These are phyloP conservation scores for Aspergillus fischeri DNA, from an alignment of 2,329 filamentous ascomycete genomes.

Conservation along the genomic window DNA sequence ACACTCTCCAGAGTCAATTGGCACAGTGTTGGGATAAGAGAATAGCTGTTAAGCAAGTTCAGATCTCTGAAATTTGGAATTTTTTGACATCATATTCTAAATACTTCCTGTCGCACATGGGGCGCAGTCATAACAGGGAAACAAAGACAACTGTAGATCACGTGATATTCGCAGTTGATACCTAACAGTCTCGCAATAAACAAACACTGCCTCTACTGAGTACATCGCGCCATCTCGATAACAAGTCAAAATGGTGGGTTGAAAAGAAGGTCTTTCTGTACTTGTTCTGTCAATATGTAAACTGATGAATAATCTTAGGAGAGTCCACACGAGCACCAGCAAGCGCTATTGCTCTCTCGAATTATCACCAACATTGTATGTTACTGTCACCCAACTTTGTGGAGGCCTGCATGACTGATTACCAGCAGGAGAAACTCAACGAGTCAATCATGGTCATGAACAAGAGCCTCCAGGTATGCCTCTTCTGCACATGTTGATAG, in stretches of 20 bases:
- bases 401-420: constrained; percentile 8
- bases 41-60: neutral
- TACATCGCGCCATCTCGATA: neutral
- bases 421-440: constrained; percentile 83
- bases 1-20: neutral
- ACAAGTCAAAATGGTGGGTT: constrained; percentile 16
- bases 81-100: neutral
- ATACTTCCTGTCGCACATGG: neutral
- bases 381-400: constrained; percentile 12
- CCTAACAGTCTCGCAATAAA: constrained; percentile 8
- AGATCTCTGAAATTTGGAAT: neutral
- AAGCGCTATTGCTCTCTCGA: constrained; percentile 84
- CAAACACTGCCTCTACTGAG: constrained; percentile 7
- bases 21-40: neutral
- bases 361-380: constrained; percentile 97
- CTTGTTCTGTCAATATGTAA: neutral
- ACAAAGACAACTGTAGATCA: constrained; percentile 1
- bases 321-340: constrained; percentile 95
- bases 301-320: constrained; percentile 53
- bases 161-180: constrained; percentile 6
- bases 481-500: neutral
- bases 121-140: neutral
- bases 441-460: constrained; percentile 91
- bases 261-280: neutral
- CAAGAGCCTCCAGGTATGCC: constrained; percentile 72